Conservation (phyloP, 352 stramenopile genomes). For the Phytophthora brassicae region DNA sequence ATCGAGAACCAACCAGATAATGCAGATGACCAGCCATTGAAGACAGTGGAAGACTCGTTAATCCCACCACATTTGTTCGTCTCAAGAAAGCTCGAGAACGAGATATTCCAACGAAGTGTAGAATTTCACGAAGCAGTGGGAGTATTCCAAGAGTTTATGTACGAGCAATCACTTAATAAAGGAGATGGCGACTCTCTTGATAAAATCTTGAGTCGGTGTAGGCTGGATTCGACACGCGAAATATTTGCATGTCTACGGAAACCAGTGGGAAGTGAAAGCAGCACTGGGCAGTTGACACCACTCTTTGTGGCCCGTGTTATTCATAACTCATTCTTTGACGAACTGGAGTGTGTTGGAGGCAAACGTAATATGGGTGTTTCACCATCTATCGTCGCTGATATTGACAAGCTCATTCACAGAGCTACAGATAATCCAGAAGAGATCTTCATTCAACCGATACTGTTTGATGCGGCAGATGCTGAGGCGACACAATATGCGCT, state of each 20-base stretch:
- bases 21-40: not conserved
- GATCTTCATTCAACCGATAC: slow-evolving; percentile 21
- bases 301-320: slow-evolving; percentile 23
- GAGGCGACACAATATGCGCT: slow-evolving; percentile 53
- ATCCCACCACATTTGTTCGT: not conserved
- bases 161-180: not conserved
- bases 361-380: slow-evolving; percentile 21
- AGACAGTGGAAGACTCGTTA: not conserved
- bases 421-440: not conserved
- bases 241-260: slow-evolving; percentile 6
- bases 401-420: slow-evolving; percentile 20
- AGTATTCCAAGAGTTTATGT: slow-evolving; percentile 42
- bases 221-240: slow-evolving; percentile 16
- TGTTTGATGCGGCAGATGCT: slow-evolving; percentile 61
- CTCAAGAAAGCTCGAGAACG: slow-evolving; percentile 5
- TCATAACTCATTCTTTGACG: slow-evolving; percentile 20
- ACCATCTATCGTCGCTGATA: slow-evolving; percentile 34
- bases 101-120: slow-evolving; percentile 30
- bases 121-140: slow-evolving; percentile 63
- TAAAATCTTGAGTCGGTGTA: slow-evolving; percentile 25
- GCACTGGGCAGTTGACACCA: not conserved
- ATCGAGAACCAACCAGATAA: not conserved
- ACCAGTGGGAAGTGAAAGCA: not conserved
- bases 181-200: slow-evolving; percentile 2
- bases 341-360: not conserved